Evolutionary conservation across 352 stramenopile genomes (phyloP), one percentile per base, ranked within the genome.

Genomic region (Globisporangium radiosum): DNA sequence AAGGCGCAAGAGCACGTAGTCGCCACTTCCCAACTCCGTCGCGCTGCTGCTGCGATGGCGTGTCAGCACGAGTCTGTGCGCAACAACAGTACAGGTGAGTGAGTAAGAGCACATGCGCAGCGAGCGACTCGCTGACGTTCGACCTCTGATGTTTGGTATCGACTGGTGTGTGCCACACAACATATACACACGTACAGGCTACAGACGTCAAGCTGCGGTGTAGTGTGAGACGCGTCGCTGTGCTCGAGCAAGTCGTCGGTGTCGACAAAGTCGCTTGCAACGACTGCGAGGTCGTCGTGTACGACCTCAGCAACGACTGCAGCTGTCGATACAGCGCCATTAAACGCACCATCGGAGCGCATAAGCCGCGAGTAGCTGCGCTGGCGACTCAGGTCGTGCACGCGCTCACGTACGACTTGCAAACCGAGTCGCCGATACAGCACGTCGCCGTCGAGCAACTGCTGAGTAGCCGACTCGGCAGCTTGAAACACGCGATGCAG

Each of bases 261-360:
- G 47, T 87, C 72, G 19, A 77, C 72, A 54, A 72, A 84, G 45
- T 84, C 76, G 9, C 60, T 70, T 43, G 71, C 49, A 19, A 75
- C 50, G 4, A 87, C 65, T 1, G 66, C 76, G 45, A 78, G 57
- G 14, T 82, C 71, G 25, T 76, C 63, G 45, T 54, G 72, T 13
- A 84, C 43, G 6, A 76, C 59, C 54, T 71, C 71, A 11, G 75
- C 68, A 9, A 62, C 66, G 61, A 73, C 73, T 25, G 68, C 66
- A 45, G 66, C 60, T 15, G 77, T 76, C 8, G 72, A 76, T 1
- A 64, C 50, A 0, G 68, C 64, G 25, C 72, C 71, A 2, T 63
- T 56, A 58, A 82, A 79, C n/a, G 70, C 67, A 4, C 74, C 74
- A 57, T 78, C 75, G 17, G 64, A 52, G 13, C 73, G 72, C 55